These are phyloP conservation scores for Suillus luteus DNA, from an alignment of 768 basidiomycete genomes.

Conservation along the genomic window DNA sequence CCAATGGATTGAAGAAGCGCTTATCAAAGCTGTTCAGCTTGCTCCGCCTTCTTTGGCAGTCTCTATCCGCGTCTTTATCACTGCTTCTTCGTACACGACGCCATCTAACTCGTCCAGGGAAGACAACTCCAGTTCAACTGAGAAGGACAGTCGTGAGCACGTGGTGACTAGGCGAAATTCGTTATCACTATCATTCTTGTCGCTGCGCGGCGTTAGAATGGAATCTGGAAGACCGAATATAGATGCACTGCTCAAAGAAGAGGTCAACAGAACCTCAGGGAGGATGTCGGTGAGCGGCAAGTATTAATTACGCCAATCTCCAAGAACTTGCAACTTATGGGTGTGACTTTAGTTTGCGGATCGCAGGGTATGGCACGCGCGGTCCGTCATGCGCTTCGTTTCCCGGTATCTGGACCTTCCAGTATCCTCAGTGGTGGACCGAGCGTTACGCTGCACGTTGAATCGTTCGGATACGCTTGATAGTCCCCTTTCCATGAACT, in stretches of 20 bases:
- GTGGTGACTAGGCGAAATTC: background rate
- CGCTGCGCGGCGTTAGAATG: conserved; percentile 29
- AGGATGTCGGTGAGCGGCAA: conserved; percentile 51
- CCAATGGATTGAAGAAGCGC: conserved; percentile 46
- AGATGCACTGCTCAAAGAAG: conserved; percentile 35
- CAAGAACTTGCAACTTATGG: background rate
- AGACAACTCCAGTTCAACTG: conserved; percentile 15
- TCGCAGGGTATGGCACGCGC: conserved; percentile 40
- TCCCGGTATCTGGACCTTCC: conserved; percentile 32
- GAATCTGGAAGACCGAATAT: conserved; percentile 47
- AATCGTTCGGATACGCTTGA: conserved; percentile 44
- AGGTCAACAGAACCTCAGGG: conserved; percentile 38
- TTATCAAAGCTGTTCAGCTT: conserved; percentile 35
- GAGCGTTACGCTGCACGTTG: conserved; percentile 40
- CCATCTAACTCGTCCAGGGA: conserved; percentile 12
- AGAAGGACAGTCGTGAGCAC: conserved; percentile 15
- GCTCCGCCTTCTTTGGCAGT: conserved; percentile 35
- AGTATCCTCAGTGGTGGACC: conserved; percentile 37
- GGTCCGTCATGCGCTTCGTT: conserved; percentile 43
- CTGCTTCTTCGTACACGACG: conserved; percentile 23
- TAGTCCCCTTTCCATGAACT: background rate
- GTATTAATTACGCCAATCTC: conserved; percentile 29
- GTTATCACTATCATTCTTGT: conserved; percentile 17
- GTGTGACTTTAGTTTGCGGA: conserved; percentile 46
- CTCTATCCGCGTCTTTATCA: conserved; percentile 44